Evolutionary conservation across 2,329 filamentous ascomycete genomes (phyloP).

Genomic region (Scleromitrula shiraiana): DNA sequence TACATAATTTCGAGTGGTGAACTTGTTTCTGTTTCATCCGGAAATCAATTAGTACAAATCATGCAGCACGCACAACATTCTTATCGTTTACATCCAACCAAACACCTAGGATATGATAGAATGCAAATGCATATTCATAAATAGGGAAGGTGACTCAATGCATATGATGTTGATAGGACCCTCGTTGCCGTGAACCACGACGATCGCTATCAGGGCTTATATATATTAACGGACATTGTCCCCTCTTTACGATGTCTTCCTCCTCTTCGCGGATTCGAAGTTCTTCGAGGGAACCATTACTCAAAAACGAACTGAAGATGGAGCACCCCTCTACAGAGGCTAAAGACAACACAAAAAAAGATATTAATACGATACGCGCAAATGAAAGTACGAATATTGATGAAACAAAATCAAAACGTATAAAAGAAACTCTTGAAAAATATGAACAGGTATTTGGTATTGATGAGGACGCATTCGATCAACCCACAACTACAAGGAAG

Average conservation of each 20-base stretch:
- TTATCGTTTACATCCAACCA: too few species aligned
- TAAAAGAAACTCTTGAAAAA: constrained; percentile 21
- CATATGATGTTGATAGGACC: not conserved
- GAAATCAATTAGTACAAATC: too few species aligned
- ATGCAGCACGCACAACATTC: too few species aligned
- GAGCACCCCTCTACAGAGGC: constrained; percentile 6
- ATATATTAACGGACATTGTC: not conserved
- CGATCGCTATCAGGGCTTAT: constrained; percentile 4
- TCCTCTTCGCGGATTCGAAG: not conserved
- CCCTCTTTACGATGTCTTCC: not conserved
- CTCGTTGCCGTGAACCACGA: not conserved
- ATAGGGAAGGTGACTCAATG: not conserved
- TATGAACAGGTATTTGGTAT: constrained; percentile 33
- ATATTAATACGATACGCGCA: too few species aligned
- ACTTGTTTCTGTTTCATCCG: too few species aligned
- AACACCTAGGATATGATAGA: too few species aligned
- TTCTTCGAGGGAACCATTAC: not conserved
- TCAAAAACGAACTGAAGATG: not conserved
- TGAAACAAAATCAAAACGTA: constrained; percentile 13
- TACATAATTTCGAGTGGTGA: too few species aligned
- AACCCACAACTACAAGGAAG: constrained; percentile 34
- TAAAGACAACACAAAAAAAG: constrained; percentile 6
- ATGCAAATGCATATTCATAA: not conserved
- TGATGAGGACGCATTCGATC: constrained; percentile 30
- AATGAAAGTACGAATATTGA: constrained; percentile 7